Conservation (phyloP, 2,329 filamentous ascomycete species). For the Calonectria hongkongensis region DNA sequence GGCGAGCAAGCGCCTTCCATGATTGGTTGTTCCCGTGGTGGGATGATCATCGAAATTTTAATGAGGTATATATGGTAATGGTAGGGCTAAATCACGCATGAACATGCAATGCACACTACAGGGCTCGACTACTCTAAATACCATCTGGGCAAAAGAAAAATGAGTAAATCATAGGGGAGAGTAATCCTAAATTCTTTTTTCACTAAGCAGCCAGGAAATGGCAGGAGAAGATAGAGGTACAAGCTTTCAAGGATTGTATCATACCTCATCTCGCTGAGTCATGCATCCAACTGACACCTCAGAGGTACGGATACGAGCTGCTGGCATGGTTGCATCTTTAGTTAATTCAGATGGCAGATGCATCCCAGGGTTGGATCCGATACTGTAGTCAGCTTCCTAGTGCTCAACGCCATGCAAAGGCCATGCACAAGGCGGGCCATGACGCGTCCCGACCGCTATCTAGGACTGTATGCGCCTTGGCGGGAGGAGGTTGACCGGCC, state of each 20-base stretch:
- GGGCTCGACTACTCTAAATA: too few species aligned
- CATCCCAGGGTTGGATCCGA: slow-evolving; percentile 12
- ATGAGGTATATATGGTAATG: slow-evolving; percentile 30
- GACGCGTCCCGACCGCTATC: slow-evolving; percentile 6
- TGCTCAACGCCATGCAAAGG: not conserved
- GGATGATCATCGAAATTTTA: slow-evolving; percentile 17
- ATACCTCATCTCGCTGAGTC: not conserved
- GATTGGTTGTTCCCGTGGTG: slow-evolving; percentile 31
- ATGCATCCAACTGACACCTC: not conserved
- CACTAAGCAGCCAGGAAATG: too few species aligned
- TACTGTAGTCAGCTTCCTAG: slow-evolving; percentile 1
- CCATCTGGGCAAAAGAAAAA: too few species aligned
- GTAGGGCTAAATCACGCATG: not conserved
- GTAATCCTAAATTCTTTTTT: too few species aligned
- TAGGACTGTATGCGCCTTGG: slow-evolving; percentile 11
- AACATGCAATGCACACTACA: too few species aligned
- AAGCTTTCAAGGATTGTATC: too few species aligned
- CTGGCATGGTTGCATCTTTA: not conserved
- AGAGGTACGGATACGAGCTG: slow-evolving; percentile 1
- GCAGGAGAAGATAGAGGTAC: too few species aligned
- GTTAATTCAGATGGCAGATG: not conserved
- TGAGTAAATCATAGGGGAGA: too few species aligned
- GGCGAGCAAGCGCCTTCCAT: slow-evolving; percentile 37
- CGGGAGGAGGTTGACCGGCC: not conserved
- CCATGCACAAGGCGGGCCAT: not conserved